Base-by-base conservation (phyloP, 768 basidiomycete genomes). In the Boletus rubropictus region DNA sequence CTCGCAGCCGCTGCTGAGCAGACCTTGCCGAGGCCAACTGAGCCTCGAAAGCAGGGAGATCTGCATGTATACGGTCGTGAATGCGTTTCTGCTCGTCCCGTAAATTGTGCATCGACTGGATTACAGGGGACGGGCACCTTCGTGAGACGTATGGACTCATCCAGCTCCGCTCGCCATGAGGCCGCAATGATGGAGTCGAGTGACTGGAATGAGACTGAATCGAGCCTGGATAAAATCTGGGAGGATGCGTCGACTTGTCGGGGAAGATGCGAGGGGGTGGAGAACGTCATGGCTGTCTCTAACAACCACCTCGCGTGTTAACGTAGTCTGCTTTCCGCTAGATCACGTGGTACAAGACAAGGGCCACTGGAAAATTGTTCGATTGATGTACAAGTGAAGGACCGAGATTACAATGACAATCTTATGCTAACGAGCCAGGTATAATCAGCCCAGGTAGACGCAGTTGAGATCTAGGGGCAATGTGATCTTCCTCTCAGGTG, bases 151-250 rank as follows among this genome's bases (percentile, higher is more conserved):
- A 93, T 86, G 11, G 82, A 80, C 38, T 77, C 74, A 54, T 93
- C 81, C 24, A 95, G 72, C 60, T 88, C 84, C 1, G 68, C 61
- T 32, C 88, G 68, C 86, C 88, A 91, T 48, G 80, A 81, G 25
- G 76, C 69, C 11, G 82, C 84, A 42, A 85, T 60, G 28, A 72
- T 58, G 33, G 85, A 78, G 54, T 73, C 81, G 29, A 91, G 63
- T 1, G 81, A 70, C 53, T 79, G 70, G 51, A 69, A 67, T 7
- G 79, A 77, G 9, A 80, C 78, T 24, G 79, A 73, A 51, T 86
- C 84, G 25, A 91, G 72, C 62, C 81, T 84, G 39, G 77, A 75
- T 37, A 92, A 74, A 33, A 90, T 79, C 50, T 73, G 72, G 0
- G 89, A 86, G 20, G 86, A 84, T 7, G 84, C 74, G 63, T 90